Conservation (phyloP, 1,284 basidiomycete genomes). For the Fomitopsis palustris region DNA sequence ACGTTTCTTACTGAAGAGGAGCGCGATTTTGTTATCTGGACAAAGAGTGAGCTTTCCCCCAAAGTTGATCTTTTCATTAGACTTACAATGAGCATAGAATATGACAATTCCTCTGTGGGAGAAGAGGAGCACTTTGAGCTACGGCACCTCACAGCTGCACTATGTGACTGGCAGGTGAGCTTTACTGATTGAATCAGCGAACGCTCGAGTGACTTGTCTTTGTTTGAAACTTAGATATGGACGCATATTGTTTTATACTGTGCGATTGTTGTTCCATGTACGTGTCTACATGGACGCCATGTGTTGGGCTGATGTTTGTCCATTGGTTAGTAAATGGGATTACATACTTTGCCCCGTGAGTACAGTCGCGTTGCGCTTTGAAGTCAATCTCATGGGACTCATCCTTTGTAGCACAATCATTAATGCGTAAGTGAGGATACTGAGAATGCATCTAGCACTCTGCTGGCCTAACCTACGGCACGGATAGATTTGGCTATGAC, state of each 20-base stretch:
- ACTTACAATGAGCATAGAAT: slow-evolving; percentile 35
- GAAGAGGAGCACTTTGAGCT: slow-evolving; percentile 60
- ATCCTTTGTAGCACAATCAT: slow-evolving; percentile 52
- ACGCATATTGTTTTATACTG: slow-evolving; percentile 57
- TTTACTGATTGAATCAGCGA: neutral
- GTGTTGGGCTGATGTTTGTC: neutral
- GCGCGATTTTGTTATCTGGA: slow-evolving; percentile 56
- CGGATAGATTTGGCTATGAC: slow-evolving; percentile 49
- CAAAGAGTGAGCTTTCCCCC: slow-evolving; percentile 43
- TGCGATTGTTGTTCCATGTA: slow-evolving; percentile 56
- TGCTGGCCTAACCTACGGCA: neutral
- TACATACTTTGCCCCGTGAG: slow-evolving; percentile 63
- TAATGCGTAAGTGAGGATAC: slow-evolving; percentile 29
- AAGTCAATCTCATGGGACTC: neutral
- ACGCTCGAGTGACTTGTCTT: no score
- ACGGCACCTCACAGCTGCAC: slow-evolving; percentile 49
- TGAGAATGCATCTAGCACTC: neutral
- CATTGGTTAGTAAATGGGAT: slow-evolving; percentile 45
- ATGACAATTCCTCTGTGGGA: slow-evolving; percentile 61
- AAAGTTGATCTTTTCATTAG: neutral
- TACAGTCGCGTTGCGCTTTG: neutral
- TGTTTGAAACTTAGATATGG: slow-evolving; percentile 36
- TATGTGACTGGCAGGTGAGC: slow-evolving; percentile 61
- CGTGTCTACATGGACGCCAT: slow-evolving; percentile 17
- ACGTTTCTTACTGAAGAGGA: slow-evolving; percentile 59